Evolutionary conservation across 1,284 basidiomycete species (phyloP), one percentile per base, ranked within the genome.

Genomic region (Afroboletus lepidellus): DNA sequence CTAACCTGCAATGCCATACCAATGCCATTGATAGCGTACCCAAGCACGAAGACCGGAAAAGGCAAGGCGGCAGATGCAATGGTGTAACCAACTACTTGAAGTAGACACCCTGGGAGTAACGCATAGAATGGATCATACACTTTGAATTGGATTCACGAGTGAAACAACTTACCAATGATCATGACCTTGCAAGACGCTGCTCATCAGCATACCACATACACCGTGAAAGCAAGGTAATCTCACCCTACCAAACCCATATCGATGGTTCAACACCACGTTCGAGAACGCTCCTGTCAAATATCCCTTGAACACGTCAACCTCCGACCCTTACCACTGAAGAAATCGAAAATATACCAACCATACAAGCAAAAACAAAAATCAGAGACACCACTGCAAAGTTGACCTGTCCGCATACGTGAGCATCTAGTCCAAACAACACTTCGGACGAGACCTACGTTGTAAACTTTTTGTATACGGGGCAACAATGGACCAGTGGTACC

Each of bases 11-110:
- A 36, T 5, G 84, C 76, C 39, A 83, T 62, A 1, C 85, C 87
- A 45, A 87, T 77, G 0, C 87, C 86, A 56, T 79, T 83, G 60
- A 88, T 70, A 13, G 74, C 67, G 59, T 78, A 86, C 0, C 77
- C 74, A 23, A 85, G 64, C 11, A 79, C 77, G 56, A 85, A 85
- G 1, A 77, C 73, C 1, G 85, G 84, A 61, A 85, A 90, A 2
- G 86, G 85, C 0, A 79, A 74, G 3, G 78, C 79, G 16, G 83
- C 72, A 18, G 78, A 73, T 58, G 83, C 76, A 29, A 88, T 69
- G 25, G 39, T 18, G 18, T 41, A 41, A 27, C 39, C 39, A 18
- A 27, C 12, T 8, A 27, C 16, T 27, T 41, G 39, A n/a, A 41
- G 24, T 27, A 27, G 1, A 27, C 16, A 41, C 27, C 39, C 39